These are phyloP conservation scores for Oryza australiensis DNA, from an alignment of 176 grass and related monocot genomes.

Conservation along the genomic window DNA sequence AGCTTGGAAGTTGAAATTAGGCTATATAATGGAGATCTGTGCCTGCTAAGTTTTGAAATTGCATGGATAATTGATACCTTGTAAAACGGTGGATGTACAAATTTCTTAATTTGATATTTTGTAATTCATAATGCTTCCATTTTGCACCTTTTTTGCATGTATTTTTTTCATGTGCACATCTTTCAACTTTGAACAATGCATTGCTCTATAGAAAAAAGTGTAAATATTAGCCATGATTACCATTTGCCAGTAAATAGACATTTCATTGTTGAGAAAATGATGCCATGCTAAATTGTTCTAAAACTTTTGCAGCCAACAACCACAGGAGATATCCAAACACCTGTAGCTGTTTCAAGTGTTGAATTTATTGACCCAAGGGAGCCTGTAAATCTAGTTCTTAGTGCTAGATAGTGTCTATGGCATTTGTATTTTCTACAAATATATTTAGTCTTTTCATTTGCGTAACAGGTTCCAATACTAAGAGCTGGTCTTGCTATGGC, in stretches of 20 bases:
- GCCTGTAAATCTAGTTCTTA: conserved; percentile 57
- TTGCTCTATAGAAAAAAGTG: no score
- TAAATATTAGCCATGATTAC: no score
- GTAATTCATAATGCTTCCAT: not conserved
- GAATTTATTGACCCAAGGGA: conserved; percentile 97
- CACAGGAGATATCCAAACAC: conserved; percentile 83
- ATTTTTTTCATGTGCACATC: not conserved
- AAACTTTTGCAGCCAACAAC: conserved; percentile 85
- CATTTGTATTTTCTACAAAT: conserved; percentile 26
- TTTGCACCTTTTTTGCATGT: not conserved
- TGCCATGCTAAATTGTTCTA: conserved; percentile 13
- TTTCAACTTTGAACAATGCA: conserved; percentile 1
- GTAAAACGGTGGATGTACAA: no score
- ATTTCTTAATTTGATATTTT: not conserved
- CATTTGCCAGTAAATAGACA: no score
- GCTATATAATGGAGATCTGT: no score
- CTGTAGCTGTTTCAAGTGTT: no score
- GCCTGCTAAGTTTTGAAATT: no score
- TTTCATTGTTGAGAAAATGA: not conserved
- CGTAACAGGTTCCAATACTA: conserved; percentile 88
- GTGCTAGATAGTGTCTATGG: conserved; percentile 5
- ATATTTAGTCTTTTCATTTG: conserved; percentile 40
- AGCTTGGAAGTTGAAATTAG: no score
- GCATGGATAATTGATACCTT: no score
- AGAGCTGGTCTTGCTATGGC: conserved; percentile 95